phyloP scores from a whole-genome alignment of 2,329 filamentous ascomycete species.

The Thermoascus crustaceus region DNA sequence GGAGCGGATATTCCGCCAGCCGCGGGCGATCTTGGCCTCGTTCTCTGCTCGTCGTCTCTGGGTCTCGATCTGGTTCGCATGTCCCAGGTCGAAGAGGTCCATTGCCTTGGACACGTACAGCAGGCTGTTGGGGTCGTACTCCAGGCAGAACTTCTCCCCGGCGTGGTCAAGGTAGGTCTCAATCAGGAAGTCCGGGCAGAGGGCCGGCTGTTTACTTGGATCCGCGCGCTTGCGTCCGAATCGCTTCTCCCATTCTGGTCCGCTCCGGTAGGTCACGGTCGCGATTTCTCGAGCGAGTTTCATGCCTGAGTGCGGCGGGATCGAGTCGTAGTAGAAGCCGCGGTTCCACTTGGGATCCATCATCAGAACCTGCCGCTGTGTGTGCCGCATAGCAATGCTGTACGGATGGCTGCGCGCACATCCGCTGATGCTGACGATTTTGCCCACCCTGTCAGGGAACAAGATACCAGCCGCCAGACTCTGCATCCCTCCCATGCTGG shows the following conservation, averaged over 20 bases:
- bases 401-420: constrained; percentile 94
- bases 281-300: constrained; percentile 96
- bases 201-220: constrained; percentile 71
- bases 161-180: constrained; percentile 98
- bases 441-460: constrained; percentile 72
- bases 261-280: constrained; percentile 92
- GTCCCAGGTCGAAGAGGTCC: constrained; percentile 91
- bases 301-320: constrained; percentile 94
- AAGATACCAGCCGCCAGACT: constrained; percentile 78
- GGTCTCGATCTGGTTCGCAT: constrained; percentile 58
- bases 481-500: constrained; percentile 98
- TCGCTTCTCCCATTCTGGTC: constrained; percentile 93
- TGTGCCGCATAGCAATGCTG: constrained; percentile 97
- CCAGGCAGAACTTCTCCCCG: constrained; percentile 94
- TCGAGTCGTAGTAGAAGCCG: constrained; percentile 81
- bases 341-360: constrained; percentile 97
- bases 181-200: constrained; percentile 97
- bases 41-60: constrained; percentile 55
- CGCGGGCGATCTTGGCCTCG: constrained; percentile 48
- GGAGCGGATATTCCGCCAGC: constrained; percentile 22
- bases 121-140: constrained; percentile 91
- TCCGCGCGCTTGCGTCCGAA: constrained; percentile 86
- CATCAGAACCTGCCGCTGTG: constrained; percentile 95
- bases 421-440: constrained; percentile 81
- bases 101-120: constrained; percentile 98